These are phyloP conservation scores for Basidiobolus heterosporus DNA, from an alignment of 371 early-diverging fungal species.

Conservation along the genomic window DNA sequence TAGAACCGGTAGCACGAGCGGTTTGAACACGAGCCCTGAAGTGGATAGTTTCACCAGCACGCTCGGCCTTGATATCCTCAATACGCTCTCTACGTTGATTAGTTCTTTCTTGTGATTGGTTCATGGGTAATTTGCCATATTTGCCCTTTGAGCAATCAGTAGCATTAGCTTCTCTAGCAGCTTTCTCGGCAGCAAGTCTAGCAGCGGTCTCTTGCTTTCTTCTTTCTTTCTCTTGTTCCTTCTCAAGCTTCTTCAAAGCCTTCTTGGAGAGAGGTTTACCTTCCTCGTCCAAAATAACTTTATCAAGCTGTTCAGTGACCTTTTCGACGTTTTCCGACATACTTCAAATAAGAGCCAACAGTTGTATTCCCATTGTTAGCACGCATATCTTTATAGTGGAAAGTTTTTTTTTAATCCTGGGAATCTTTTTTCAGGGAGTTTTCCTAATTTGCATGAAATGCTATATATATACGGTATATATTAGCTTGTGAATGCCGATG, in stretches of 20 bases:
- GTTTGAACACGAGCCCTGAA: slow-evolving; percentile 83
- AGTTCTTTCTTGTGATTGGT: slow-evolving; percentile 64
- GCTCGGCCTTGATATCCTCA: slow-evolving; percentile 32
- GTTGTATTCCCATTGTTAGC: no score
- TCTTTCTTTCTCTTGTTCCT: slow-evolving; percentile 74
- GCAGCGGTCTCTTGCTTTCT: slow-evolving; percentile 64
- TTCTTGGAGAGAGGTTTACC: slow-evolving; percentile 84
- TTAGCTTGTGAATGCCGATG: no score
- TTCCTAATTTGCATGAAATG: no score
- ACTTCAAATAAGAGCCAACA: no score
- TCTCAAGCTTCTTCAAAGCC: slow-evolving; percentile 83
- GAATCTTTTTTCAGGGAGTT: no score
- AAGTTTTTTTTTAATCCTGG: no score
- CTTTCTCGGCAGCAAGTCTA: slow-evolving; percentile 70
- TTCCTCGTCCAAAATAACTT: slow-evolving; percentile 32
- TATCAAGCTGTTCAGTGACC: no score
- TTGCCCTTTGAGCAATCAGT: slow-evolving; percentile 37
- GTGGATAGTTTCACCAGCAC: slow-evolving; percentile 57
- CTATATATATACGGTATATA: no score
- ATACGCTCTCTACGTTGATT: slow-evolving; percentile 28
- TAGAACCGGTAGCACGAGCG: slow-evolving; percentile 66
- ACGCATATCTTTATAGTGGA: no score
- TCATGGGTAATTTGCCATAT: slow-evolving; percentile 79
- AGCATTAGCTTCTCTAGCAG: slow-evolving; percentile 53
- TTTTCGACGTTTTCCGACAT: no score